A percentile compares a stretch with the other conserved stretches of the same genome.
Evolutionary conservation across 2,329 filamentous ascomycete species (phyloP).

Genomic region (Fusarium brachygibbosum): DNA sequence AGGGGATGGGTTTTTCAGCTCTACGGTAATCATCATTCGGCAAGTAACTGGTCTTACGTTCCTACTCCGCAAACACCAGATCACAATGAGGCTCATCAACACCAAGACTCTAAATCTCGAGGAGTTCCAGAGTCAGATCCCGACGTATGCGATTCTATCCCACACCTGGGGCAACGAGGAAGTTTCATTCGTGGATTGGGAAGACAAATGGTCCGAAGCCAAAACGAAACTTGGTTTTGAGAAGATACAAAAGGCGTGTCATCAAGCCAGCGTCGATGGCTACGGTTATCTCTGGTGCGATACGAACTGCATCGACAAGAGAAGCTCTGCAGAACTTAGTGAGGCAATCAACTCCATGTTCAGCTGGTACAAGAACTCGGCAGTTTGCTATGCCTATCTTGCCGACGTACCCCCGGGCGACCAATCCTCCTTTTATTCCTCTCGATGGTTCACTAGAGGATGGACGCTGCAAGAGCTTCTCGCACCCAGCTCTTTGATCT

Average conservation of each 20-base stretch:
- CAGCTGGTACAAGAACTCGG: neutral
- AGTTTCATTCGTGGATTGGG: neutral
- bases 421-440: neutral
- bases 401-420: neutral
- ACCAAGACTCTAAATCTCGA: neutral
- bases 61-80: neutral
- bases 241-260: neutral
- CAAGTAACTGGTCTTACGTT: neutral
- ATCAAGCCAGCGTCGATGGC: neutral
- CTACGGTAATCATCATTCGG: no score
- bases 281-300: neutral
- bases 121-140: neutral
- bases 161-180: neutral
- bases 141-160: neutral
- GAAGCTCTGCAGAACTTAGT: neutral
- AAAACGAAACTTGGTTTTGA: accelerated
- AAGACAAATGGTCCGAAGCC: accelerated
- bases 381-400: neutral
- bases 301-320: neutral
- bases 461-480: neutral
- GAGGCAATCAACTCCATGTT: slow-evolving; percentile 5
- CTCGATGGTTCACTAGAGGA: neutral
- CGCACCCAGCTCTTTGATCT: neutral
- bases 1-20: neutral
- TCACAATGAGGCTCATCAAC: neutral